Evolutionary conservation across 2,329 filamentous ascomycete genomes (phyloP).

Genomic region (Decorospora gaudefroyi): DNA sequence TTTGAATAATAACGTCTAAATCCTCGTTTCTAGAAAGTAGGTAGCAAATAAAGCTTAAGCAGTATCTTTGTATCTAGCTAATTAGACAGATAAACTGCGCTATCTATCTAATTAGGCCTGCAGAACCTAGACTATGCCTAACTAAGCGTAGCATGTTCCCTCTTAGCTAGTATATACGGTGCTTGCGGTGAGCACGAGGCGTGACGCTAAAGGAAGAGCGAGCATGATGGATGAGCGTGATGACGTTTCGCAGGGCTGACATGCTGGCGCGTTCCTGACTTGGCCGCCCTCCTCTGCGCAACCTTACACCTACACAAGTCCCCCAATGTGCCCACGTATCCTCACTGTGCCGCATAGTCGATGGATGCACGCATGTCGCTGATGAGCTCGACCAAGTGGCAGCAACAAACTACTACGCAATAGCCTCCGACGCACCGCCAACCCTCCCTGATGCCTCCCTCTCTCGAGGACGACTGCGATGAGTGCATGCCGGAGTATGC

Average conservation of each 20-base stretch:
- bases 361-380: constrained; percentile 32
- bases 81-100: too few species aligned
- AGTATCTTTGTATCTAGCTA: too few species aligned
- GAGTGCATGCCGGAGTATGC: constrained; percentile 61
- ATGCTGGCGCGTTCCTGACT: constrained; percentile 25
- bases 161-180: too few species aligned
- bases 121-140: too few species aligned
- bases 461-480: constrained; percentile 57
- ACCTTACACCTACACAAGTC: constrained; percentile 2
- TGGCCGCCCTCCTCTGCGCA: constrained; percentile 13
- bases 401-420: constrained; percentile 21
- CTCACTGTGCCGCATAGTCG: constrained; percentile 21
- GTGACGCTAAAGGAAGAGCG: too few species aligned
- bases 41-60: too few species aligned
- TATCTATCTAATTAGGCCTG: too few species aligned
- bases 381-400: constrained; percentile 24
- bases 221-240: constrained; percentile 22
- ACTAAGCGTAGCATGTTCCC: background rate
- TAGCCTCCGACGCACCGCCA: constrained; percentile 8
- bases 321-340: constrained; percentile 13
- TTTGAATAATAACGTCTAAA: too few species aligned
- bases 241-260: constrained; percentile 29
- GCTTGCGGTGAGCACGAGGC: too few species aligned
- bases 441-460: constrained; percentile 37
- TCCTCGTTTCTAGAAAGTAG: too few species aligned